Conservation (phyloP, 2,329 filamentous ascomycete genomes). For the Massarina eburnea region DNA sequence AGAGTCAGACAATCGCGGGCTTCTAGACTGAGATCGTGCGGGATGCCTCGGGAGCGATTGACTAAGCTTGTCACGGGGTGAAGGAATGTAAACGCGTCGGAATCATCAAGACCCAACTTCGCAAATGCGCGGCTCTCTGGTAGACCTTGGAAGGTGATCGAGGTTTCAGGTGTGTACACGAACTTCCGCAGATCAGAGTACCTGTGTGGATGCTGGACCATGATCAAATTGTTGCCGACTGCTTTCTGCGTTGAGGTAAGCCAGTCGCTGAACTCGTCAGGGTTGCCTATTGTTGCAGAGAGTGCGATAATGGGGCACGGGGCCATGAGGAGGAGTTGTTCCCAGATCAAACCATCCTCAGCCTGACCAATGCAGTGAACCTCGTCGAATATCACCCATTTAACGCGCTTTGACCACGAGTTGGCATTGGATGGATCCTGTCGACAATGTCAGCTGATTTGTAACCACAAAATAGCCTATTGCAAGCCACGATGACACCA, state of each 20-base stretch:
- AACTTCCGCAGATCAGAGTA: constrained; percentile 82
- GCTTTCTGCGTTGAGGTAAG: constrained; percentile 63
- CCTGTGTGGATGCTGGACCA: constrained; percentile 67
- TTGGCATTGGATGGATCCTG: constrained; percentile 68
- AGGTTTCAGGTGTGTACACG: constrained; percentile 58
- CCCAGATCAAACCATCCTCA: constrained; percentile 76
- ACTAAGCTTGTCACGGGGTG: constrained; percentile 68
- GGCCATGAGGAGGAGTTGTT: constrained; percentile 72
- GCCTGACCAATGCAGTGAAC: constrained; percentile 78
- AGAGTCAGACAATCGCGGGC: constrained; percentile 69
- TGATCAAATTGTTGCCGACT: constrained; percentile 65
- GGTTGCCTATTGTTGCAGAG: constrained; percentile 79
- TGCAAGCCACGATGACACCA: no score
- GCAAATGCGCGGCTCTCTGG: constrained; percentile 32
- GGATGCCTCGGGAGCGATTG: constrained; percentile 63
- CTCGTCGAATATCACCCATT: constrained; percentile 80
- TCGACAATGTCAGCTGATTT: no score
- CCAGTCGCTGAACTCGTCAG: constrained; percentile 69
- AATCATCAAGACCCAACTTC: constrained; percentile 52
- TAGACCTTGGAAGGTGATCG: constrained; percentile 56
- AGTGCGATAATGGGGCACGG: constrained; percentile 78
- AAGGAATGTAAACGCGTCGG: constrained; percentile 58
- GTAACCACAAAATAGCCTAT: no score
- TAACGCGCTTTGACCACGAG: constrained; percentile 68
- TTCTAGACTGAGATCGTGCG: constrained; percentile 69